Conservation (phyloP, 192 early-diverging fungal genomes). For the Haplosporangium gracile region DNA sequence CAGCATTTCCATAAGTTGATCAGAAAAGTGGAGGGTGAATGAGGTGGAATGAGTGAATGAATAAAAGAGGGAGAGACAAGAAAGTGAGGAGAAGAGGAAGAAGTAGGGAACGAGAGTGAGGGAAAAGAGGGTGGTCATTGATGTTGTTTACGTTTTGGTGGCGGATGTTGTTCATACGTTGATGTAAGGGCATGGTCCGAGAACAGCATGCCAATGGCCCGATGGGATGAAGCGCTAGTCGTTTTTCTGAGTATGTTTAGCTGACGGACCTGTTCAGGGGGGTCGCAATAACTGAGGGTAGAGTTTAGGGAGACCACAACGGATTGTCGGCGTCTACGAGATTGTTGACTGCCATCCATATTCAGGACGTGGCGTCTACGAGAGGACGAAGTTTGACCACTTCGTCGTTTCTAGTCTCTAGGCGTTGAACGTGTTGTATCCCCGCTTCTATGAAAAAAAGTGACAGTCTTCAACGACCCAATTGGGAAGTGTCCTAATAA, state of each 20-base stretch:
- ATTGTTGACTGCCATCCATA: too few relatives aligned
- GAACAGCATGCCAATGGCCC: neutral
- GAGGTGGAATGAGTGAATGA: neutral
- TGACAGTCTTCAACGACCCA: neutral
- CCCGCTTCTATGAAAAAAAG: neutral
- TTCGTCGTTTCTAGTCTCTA: neutral
- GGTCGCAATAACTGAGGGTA: too few relatives aligned
- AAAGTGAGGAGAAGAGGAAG: neutral
- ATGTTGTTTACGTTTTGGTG: too few relatives aligned
- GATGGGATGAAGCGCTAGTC: neutral
- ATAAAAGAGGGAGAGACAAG: neutral
- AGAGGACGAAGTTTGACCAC: neutral
- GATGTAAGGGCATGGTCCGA: neutral
- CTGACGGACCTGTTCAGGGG: neutral
- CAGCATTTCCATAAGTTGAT: constrained; percentile 1
- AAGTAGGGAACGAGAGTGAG: neutral
- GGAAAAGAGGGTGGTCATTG: neutral
- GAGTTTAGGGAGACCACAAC: too few relatives aligned
- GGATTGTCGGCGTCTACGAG: too few relatives aligned
- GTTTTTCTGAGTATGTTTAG: neutral
- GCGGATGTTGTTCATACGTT: neutral
- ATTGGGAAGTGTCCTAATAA: neutral
- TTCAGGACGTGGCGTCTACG: neutral
- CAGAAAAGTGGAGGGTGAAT: neutral
- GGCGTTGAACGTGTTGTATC: neutral